Evolutionary conservation across 306 rosid species (phyloP).

Genomic region (Notholithocarpus densiflorus): DNA sequence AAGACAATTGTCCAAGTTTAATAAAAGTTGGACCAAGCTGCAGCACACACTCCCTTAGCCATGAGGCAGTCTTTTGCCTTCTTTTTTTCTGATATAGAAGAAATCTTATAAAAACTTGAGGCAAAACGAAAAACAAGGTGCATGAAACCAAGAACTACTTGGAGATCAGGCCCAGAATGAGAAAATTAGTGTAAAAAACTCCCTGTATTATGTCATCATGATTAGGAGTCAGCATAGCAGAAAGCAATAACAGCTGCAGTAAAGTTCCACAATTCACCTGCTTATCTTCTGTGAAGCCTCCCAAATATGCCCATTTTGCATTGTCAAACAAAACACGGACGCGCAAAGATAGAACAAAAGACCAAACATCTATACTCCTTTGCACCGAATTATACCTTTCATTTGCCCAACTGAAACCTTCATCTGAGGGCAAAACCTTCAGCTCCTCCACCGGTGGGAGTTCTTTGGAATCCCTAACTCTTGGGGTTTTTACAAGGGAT

Average conservation of each 20-base stretch:
- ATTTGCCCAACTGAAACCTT: constrained; percentile 90
- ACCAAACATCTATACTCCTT: constrained; percentile 90
- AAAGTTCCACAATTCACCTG: constrained; percentile 51
- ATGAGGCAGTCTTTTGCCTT: constrained; percentile 69
- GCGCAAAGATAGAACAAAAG: constrained; percentile 75
- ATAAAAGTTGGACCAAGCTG: constrained; percentile 96
- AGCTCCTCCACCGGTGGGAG: constrained; percentile 77
- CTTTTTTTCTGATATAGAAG: constrained; percentile 56
- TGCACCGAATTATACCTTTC: constrained; percentile 84
- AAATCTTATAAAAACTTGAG: not conserved
- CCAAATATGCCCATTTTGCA: constrained; percentile 82
- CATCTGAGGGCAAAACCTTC: constrained; percentile 84
- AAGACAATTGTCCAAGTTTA: constrained; percentile 90
- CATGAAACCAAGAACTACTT: constrained; percentile 17
- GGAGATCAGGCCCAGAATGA: not conserved
- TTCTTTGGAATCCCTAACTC: constrained; percentile 32
- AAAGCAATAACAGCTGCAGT: not conserved
- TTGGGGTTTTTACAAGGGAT: constrained; percentile 37
- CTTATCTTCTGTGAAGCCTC: constrained; percentile 84
- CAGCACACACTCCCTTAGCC: constrained; percentile 80
- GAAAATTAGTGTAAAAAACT: constrained; percentile 3
- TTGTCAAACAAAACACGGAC: constrained; percentile 72
- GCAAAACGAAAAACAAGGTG: constrained; percentile 7
- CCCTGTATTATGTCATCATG: not conserved
- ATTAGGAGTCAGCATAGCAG: not conserved